phyloP scores from a whole-genome alignment of 2,329 filamentous ascomycete genomes.

The Coniella vitis region DNA sequence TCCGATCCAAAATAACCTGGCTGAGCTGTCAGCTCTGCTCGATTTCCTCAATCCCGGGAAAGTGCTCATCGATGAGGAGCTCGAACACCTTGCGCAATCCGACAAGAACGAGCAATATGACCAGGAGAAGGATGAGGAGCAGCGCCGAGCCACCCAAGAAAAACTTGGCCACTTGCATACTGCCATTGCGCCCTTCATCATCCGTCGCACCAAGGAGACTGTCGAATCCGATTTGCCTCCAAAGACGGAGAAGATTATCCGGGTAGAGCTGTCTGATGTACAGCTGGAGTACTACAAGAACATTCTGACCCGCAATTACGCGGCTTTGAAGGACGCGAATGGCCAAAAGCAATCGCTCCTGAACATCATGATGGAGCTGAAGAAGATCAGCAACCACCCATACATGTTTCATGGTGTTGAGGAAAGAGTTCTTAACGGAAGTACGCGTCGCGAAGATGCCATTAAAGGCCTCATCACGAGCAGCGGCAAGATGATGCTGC shows the following conservation, averaged over 20 bases:
- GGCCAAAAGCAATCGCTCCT: conserved; percentile 92
- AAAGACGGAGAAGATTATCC: conserved; percentile 98
- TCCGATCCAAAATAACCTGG: conserved; percentile 93
- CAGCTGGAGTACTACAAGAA: conserved; percentile 99
- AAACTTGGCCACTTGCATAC: conserved; percentile 82
- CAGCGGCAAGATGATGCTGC: conserved; percentile 99
- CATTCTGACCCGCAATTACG: conserved; percentile 93
- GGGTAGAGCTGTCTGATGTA: conserved; percentile 91
- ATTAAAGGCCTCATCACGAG: conserved; percentile 91
- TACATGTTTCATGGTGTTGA: conserved; percentile 97
- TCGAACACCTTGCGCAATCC: conserved; percentile 62
- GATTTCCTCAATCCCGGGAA: conserved; percentile 97
- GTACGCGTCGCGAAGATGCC: conserved; percentile 76
- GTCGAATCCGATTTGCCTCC: conserved; percentile 94
- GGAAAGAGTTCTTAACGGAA: conserved; percentile 76
- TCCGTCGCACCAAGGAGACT: conserved; percentile 93
- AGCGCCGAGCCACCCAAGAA: conserved; percentile 70
- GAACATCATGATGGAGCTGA: conserved; percentile 99
- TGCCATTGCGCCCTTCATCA: conserved; percentile 86
- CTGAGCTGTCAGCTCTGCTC: conserved; percentile 84
- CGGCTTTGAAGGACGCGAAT: conserved; percentile 82
- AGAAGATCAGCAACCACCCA: conserved; percentile 97
- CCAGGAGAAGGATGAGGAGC: conserved; percentile 28
- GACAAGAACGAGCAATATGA: conserved; percentile 23
- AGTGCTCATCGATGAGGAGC: conserved; percentile 82